Evolutionary conservation across 345 rosid species (phyloP), one percentile per base, ranked within the genome.

Genomic region (Eutrema yunnanense): DNA sequence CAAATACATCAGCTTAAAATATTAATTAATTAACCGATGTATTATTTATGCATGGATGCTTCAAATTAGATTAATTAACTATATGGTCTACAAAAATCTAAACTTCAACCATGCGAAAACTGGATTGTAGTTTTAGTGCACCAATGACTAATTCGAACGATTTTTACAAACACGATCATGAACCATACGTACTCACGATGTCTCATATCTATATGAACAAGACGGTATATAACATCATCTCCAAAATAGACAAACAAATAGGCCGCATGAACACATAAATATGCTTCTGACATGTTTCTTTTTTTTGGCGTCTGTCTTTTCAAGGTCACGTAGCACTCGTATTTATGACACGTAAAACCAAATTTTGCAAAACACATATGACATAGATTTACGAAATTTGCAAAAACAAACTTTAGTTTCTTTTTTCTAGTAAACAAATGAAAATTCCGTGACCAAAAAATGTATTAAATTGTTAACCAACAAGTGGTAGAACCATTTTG

Each of bases 241-340:
- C 22, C 8, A 26, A 9, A 62, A 46, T 46, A 32, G 68, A 47
- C 41, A 34, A 65, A 48, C 69, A 19, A 19, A 65, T 16, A 47
- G 34, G 11, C 11, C 56, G 57, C 69, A 48, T 48, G 57, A 12
- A 48, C 30, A 64, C 56, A 62, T 62, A 5, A 43, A 30, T 62
- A 48, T 33, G 55, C 16, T 64, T 47, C 68, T 9, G 42, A 64
- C 68, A 64, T 64, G 43, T 49, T 40, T 65, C 56, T 1, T 19
- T 48, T 48, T 34, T 12, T 65, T 4, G 34, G 12, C 44, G 69
- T 65, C 19, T 34, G 46, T 65, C 33, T 65, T 34, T 34, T 19
- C 44, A 49, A 65, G 56, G 69, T 65, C 69, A 65, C 56, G 69
- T 65, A 48, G 44, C 69, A 34, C 4, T 49, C 56, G 13, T 16